Evolutionary conservation across 2,329 filamentous ascomycete species (phyloP), one percentile per base, ranked within the genome.

Genomic region (Beauveria varroae): DNA sequence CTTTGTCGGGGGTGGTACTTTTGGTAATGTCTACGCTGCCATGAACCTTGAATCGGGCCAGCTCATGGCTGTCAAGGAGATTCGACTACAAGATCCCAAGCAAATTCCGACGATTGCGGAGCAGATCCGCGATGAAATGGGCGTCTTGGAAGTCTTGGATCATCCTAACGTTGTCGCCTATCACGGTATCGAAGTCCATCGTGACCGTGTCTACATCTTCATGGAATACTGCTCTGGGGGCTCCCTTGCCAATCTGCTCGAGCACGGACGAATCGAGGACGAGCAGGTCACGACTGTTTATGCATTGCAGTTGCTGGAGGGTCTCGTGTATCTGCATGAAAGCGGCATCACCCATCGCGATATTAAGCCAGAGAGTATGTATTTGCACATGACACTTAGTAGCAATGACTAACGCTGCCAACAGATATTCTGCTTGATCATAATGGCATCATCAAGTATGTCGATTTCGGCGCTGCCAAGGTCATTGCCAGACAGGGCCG

Each of bases 151-250:
- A 74, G 89, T 97, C 1, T 82, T 99, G 51, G 93, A 99, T 70
- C 95, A 99, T 71, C 95, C 95, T 24, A 99, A 99, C 71, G 91
- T 99, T 64, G 96, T 99, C 24, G 93, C 92, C 10, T 99, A 99
- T 75, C 95, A 95, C 71, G 95, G 95, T 62, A 98, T 99, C 69
- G 95, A 99, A 74, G 95, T 97, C 3, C 95, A 99, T 75, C 86
- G 95, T 65, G 95, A 99, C 79, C 95, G 96, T 71, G 95, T 99
- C n/a, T 99, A 98, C 75, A 97, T 99, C 67, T 99, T 99, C 73
- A 99, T 99, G 95, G 95, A 99, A 74, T 98, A 96, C 75, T 99
- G 95, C 74, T 96, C 92, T 5, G 93, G 95, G 57, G 95, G 95
- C 22, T 98, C 93, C 18, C 81, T 99, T 54, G 93, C 95, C 47